Base-by-base conservation (phyloP, 2,329 filamentous ascomycete genomes). In the Aspergillus ustus region DNA sequence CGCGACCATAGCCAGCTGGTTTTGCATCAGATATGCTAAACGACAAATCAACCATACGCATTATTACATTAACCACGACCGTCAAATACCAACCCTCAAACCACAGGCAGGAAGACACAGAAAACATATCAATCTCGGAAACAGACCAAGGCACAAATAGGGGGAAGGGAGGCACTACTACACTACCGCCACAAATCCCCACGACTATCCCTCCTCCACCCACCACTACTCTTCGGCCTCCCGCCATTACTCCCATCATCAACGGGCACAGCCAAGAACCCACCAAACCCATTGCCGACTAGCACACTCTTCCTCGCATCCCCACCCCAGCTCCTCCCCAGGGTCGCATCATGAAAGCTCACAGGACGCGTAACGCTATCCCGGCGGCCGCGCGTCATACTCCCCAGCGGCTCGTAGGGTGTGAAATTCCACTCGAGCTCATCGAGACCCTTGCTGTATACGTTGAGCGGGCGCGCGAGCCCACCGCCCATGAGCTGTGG, bases 401-500 rank as follows among this genome's bases (percentile, higher is more conserved):
- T 15, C 2, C 46, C 55, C 1, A 57, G 73, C 1, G 86, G 86
- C 34, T 84, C 78, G 61, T 89, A 85, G 22, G 82, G 80, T 2
- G 87, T 88, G 71, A 89, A 87, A 66, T 88, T 87, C 87, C 88
- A 90, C 68, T 90, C 87, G 25, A 87, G 76, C 70, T 90, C 87
- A 64, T 88, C 85, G 3, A 87, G 77, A n/a, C 86, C 86, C 73
- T 90, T 90, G 69, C 83, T 86, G 73, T 87, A 90, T 43, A 90
- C 83, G 65, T 87, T 82, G 22, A 90, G 79, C 2, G 84, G 82
- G 66, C 88, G 86, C 29, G 80, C 79, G 65, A 89, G 80, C 8
- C 75, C 73, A 45, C 68, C 66, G 7, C 63, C 63, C 6, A 64
- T 62, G 19, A 66, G 62, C 40, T 70, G 72, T 1, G 73, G 69